Percentiles rank a stretch among this genome's conserved stretches.
These are phyloP conservation scores for Aspergillus proliferans DNA, from an alignment of 2,329 filamentous ascomycete species.

Conservation along the genomic window DNA sequence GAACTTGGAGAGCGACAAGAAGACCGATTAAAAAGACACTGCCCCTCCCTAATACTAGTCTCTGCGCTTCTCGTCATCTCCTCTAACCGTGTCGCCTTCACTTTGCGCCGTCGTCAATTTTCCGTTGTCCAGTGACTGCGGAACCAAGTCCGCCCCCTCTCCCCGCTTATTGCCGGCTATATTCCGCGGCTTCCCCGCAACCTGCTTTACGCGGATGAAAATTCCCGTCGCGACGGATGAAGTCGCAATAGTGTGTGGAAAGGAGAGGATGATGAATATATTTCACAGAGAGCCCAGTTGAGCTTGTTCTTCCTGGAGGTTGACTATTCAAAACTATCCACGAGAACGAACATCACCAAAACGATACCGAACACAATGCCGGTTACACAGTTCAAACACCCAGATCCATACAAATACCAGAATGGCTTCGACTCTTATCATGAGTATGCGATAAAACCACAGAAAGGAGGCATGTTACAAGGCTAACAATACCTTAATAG, in stretches of 20 bases:
- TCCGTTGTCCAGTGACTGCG: background rate
- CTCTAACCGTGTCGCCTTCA: background rate
- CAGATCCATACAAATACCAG: constrained; percentile 68
- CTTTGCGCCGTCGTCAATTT: background rate
- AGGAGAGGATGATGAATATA: too few relatives aligned
- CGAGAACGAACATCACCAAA: background rate
- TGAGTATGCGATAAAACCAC: constrained; percentile 52
- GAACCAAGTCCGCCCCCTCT: constrained; percentile 5
- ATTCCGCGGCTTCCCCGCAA: constrained; percentile 1
- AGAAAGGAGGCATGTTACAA: background rate
- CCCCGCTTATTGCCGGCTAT: constrained; percentile 15
- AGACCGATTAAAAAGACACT: constrained; percentile 4
- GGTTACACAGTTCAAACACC: constrained; percentile 55
- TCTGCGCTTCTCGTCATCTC: background rate
- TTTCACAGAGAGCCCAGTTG: constrained; percentile 1
- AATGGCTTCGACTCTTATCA: constrained; percentile 73
- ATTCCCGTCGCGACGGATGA: constrained; percentile 2
- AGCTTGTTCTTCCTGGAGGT: background rate
- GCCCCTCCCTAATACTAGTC: background rate
- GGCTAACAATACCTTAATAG: constrained; percentile 38
- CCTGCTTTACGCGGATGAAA: background rate
- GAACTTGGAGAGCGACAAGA: background rate
- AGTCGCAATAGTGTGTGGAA: too few relatives aligned
- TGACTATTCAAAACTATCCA: background rate
- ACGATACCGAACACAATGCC: constrained; percentile 47